Evolutionary conservation across 768 basidiomycete species (phyloP).

Genomic region (Leucocoprinus birnbaumii): DNA sequence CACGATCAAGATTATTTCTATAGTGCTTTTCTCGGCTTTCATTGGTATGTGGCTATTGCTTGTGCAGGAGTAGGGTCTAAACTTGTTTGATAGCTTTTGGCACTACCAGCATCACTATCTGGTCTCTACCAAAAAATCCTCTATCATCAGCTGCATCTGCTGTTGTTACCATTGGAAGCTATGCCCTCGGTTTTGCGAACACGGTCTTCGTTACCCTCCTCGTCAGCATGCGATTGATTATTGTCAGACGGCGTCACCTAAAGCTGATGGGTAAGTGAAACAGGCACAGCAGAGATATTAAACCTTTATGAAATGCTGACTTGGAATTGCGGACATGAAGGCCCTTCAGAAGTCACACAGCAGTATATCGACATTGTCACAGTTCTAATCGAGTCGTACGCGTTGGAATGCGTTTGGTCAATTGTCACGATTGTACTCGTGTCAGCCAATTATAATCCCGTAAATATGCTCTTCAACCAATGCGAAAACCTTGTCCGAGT

Average conservation of each 20-base stretch:
- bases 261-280: not conserved
- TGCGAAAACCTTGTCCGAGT: slow-evolving; percentile 1
- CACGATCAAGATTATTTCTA: not conserved
- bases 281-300: not conserved
- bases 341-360: not conserved
- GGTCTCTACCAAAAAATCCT: not conserved
- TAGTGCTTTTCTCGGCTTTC: not conserved
- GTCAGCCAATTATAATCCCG: not conserved
- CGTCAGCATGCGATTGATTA: not conserved
- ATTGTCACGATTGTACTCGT: not conserved
- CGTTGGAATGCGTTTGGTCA: slow-evolving; percentile 3
- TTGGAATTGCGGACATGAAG: not conserved
- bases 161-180: not conserved
- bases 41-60: not conserved
- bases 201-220: not conserved
- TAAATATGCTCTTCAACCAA: not conserved
- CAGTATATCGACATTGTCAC: not conserved
- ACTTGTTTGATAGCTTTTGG: too few relatives aligned
- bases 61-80: too few relatives aligned
- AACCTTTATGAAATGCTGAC: too few relatives aligned
- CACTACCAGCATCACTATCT: not conserved
- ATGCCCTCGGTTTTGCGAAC: not conserved
- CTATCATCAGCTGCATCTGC: not conserved
- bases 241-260: not conserved
- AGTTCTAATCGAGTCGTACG: slow-evolving; percentile 1